These are phyloP conservation scores for Patellifolia procumbens DNA, from an alignment of 179 eudicot species.

Conservation along the genomic window DNA sequence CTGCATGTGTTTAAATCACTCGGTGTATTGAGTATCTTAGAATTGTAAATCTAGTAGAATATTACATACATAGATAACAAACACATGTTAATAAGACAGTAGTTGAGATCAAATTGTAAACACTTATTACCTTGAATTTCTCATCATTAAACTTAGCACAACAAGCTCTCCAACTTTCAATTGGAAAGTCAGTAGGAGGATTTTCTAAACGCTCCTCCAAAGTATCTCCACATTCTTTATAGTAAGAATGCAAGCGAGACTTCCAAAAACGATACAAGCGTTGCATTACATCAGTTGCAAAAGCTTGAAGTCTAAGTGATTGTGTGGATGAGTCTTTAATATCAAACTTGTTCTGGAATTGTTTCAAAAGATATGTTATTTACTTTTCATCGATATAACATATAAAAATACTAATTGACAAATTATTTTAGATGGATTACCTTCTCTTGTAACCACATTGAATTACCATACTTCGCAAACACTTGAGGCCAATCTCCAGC, in stretches of 20 bases:
- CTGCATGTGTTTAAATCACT: too few relatives aligned
- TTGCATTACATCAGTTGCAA: not conserved
- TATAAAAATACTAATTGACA: too few relatives aligned
- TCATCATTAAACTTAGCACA: not conserved
- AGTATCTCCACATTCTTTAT: slow-evolving; percentile 12
- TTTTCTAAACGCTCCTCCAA: not conserved
- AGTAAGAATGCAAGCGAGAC: not conserved
- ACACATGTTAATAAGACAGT: too few relatives aligned
- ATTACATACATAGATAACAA: too few relatives aligned
- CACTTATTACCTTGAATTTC: not conserved
- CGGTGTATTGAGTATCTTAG: too few relatives aligned
- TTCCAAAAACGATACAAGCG: slow-evolving; percentile 13
- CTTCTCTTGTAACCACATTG: not conserved
- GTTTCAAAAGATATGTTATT: too few relatives aligned
- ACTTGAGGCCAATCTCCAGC: not conserved
- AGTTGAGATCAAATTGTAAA: too few relatives aligned
- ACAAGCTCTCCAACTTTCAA: not conserved
- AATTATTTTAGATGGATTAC: not conserved
- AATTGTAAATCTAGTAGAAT: too few relatives aligned
- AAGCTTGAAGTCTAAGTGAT: too few relatives aligned
- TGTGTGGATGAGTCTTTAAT: too few relatives aligned
- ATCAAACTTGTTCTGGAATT: too few relatives aligned
- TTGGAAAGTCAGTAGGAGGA: not conserved
- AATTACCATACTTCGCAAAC: not conserved
- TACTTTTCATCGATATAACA: not conserved